phyloP scores from a whole-genome alignment of 2,329 filamentous ascomycete species.

The Pseudogymnoascus sp. region DNA sequence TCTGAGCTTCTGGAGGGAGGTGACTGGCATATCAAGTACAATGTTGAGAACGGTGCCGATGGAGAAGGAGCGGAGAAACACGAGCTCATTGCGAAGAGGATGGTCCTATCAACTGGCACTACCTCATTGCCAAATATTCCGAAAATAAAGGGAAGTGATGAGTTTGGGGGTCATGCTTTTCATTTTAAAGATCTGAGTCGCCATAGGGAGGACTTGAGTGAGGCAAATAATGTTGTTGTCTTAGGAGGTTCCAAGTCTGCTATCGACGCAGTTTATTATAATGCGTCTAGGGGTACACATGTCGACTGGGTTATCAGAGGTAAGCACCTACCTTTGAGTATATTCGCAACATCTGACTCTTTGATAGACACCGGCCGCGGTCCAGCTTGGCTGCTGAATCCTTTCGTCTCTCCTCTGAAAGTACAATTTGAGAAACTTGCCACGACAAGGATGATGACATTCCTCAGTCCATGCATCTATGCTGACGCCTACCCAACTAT shows the following conservation, averaged over 20 bases:
- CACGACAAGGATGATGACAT: slow-evolving; percentile 57
- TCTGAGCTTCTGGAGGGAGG: slow-evolving; percentile 4
- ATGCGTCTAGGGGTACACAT: slow-evolving; percentile 32
- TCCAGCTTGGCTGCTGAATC: not conserved
- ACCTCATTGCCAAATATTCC: slow-evolving; percentile 42
- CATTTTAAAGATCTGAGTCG: not conserved
- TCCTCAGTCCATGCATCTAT: slow-evolving; percentile 68
- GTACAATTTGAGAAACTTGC: slow-evolving; percentile 57
- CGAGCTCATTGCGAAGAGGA: slow-evolving; percentile 23
- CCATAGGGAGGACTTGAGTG: not conserved
- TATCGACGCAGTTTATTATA: slow-evolving; percentile 33
- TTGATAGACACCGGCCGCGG: not conserved
- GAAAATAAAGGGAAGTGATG: slow-evolving; percentile 36
- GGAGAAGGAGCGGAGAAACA: not conserved
- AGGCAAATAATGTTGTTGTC: not conserved
- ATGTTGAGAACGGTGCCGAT: not conserved
- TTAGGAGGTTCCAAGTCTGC: slow-evolving; percentile 28
- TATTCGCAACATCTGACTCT: not conserved
- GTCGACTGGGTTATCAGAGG: slow-evolving; percentile 48
- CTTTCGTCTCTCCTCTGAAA: not conserved
- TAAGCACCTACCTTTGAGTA: slow-evolving; percentile 17
- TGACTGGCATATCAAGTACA: not conserved
- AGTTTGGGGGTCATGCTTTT: slow-evolving; percentile 33
- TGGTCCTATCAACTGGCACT: slow-evolving; percentile 45
- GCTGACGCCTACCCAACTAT: slow-evolving; percentile 48